Evolutionary conservation across 2,329 filamentous ascomycete species (phyloP), one percentile per base, ranked within the genome.

Genomic region (Colletotrichum noveboracense): DNA sequence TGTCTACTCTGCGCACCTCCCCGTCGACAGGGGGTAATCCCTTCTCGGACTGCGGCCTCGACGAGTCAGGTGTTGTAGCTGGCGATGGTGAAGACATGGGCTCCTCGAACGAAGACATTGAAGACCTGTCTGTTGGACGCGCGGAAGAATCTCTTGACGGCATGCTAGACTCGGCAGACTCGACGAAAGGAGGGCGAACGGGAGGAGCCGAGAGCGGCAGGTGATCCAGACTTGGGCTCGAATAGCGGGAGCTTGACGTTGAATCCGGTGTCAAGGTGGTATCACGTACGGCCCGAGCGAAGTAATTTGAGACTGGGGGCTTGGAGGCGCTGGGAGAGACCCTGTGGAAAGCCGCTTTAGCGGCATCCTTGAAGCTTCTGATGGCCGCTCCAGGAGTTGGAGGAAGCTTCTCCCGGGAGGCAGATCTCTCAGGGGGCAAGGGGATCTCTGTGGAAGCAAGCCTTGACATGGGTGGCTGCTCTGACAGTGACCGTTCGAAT

Each of bases 41-140:
- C 77, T 82, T 84, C 68, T 85, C 85, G 1, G 86, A 87, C 64
- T 86, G 83, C 1, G 86, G 84, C 14, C 85, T 82, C 1, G 86
- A 86, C 0, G 83, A 85, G 69, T 85, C 81, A 1, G 86, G 86
- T 6, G 86, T 87, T 70, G 84, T 85, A 21, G 82, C 79, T 9
- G 78, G 78, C 2, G 84, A 84, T 0, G 81, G 71, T 7, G 85
- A 84, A 21, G 82, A 84, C 14, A 84, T 38, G 1, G 55, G 80
- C 6, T 83, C 84, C 6, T 87, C 86, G 1, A 83, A 85, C 66
- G 82, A 83, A 6, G 85, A 85, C 26, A 75, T 56, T 13, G 77
- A 78, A 1, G 77, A 78, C 5, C 75, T 58, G 4, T 77, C 60
- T 4, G 75, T 77, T 3, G 73, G 75, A 18, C 76, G 71, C 18